A percentile compares a stretch with the other conserved stretches of the same genome.
Conservation (phyloP, 139 green algal species). For the Chlamydomonas asymmetrica region DNA sequence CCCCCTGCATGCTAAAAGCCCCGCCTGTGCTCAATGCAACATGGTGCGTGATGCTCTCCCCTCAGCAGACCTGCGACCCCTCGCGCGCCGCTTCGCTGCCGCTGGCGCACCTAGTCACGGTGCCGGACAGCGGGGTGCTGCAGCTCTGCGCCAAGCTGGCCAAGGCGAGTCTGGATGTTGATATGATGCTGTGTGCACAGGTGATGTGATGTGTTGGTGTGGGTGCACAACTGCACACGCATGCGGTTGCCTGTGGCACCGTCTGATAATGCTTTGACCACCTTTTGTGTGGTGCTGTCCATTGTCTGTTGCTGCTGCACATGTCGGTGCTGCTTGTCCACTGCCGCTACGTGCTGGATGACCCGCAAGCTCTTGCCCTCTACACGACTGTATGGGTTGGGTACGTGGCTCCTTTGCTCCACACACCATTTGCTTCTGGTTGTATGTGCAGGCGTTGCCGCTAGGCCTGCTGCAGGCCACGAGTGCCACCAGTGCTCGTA, state of each 20-base stretch:
- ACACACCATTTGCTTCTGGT: too few species aligned
- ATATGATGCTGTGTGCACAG: too few species aligned
- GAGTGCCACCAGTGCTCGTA: too few species aligned
- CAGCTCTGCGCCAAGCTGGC: constrained; percentile 9
- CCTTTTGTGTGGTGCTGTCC: neutral
- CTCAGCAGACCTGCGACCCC: neutral
- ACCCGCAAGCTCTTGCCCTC: too few species aligned
- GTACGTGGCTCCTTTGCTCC: too few species aligned
- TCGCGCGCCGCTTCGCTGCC: too few species aligned
- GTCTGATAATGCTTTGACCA: neutral
- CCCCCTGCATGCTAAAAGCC: too few species aligned
- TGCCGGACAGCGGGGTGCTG: constrained; percentile 10
- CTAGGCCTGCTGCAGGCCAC: too few species aligned
- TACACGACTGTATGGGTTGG: too few species aligned
- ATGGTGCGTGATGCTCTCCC: neutral
- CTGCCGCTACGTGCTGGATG: too few species aligned
- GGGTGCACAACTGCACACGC: neutral
- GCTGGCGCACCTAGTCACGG: constrained; percentile 3
- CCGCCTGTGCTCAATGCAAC: neutral
- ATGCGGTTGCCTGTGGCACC: neutral
- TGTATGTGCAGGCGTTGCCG: too few species aligned
- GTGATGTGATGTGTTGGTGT: neutral
- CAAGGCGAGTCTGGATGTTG: neutral
- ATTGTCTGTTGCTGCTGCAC: neutral
- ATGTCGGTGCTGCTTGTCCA: neutral